Base-by-base conservation (phyloP, 192 early-diverging fungal species). In the Coemansia pectinata region DNA sequence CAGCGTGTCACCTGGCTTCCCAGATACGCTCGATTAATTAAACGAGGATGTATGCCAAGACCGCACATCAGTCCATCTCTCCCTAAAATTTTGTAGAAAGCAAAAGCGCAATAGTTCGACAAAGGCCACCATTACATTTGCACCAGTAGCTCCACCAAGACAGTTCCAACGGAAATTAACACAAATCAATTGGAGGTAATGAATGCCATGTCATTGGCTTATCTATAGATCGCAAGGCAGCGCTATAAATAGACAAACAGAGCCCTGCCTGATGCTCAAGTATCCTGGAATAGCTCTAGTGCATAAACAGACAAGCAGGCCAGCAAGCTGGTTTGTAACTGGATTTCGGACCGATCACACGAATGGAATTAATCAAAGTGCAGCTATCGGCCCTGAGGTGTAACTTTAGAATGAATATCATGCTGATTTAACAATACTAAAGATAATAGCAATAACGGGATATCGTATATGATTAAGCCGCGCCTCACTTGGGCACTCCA, bases 1-100 rank as follows among this genome's bases (percentile, higher is more conserved):
- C 52, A 55, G 55, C 31, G 25, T 17, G 31, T 58, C 55, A 58
- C 29, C 55, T 58, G 55, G 55, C 55, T 58, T 58, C 55, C 12
- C 55, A 34, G 55, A 58, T 34, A 58, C 31, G 31, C 31, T 7
- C 23, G 11, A 25, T 15, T 52, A 25, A 52, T 52, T 52, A 52
- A 55, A 7, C 25, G 25, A 21, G 10, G 1, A 12, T 2, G 21
- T 29, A 5, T 29, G 52, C 52, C 10, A 55, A 55, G 52, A 14
- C 21, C 7, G 52, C 25, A 29, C n/a, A 47, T 47, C 45, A 47
- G 45, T 47, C 45, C 45, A 6, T 19, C 45, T 25, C 21, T 52
- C 48, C 23, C 48, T 19, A 25, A 21, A 52, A 52, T 27, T 36
- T 25, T 25, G 48, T 52, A 52, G 48, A 52, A 52, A 52, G 48